phyloP scores from a whole-genome alignment of 495 filamentous ascomycete genomes.

The Neurospora sp. region DNA sequence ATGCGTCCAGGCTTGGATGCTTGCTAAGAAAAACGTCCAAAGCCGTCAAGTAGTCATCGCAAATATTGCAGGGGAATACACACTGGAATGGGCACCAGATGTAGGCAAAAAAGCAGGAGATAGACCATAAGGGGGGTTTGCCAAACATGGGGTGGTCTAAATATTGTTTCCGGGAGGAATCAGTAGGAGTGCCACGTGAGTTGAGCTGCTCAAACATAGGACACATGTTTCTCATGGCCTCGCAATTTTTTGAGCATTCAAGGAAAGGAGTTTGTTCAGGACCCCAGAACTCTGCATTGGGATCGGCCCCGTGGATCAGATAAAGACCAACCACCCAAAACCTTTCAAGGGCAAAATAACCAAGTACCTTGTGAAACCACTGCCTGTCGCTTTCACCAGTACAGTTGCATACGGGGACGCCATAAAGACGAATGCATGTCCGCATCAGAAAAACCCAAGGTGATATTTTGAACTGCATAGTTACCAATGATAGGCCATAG shows the following conservation, averaged over 20 bases:
- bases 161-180: no score
- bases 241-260: neutral
- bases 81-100: neutral
- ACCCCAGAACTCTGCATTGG: neutral
- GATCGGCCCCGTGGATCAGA: neutral
- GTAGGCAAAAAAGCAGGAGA: neutral
- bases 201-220: no score
- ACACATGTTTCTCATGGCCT: no score
- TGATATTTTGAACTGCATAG: neutral
- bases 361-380: no score
- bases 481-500: no score
- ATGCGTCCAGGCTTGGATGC: neutral
- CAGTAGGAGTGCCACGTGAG: no score
- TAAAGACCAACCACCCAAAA: no score
- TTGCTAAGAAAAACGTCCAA: neutral
- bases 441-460: neutral
- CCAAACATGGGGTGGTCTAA: neutral
- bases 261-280: neutral
- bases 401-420: neutral
- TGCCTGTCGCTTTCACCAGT: no score
- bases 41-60: neutral
- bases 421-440: neutral
- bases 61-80: no score
- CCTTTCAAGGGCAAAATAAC: no score
- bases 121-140: neutral